Evolutionary conservation across 208 protist genomes (phyloP).

Genomic region (Leishmania guyanensis): DNA sequence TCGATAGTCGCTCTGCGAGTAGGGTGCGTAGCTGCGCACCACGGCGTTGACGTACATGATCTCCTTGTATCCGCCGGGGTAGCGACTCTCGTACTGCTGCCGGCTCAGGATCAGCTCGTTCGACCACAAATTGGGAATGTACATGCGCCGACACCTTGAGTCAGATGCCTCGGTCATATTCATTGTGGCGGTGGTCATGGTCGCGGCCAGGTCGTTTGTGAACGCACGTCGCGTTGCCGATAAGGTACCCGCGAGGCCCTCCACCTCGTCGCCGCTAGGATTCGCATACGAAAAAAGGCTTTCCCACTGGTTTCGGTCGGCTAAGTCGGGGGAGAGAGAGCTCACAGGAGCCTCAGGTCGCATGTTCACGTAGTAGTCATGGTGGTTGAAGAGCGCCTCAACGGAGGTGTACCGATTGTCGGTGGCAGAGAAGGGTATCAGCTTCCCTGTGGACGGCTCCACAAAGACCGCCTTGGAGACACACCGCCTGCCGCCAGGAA

Average conservation of each 20-base stretch:
- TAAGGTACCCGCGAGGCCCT: constrained; percentile 12
- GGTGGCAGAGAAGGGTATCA: constrained; percentile 37
- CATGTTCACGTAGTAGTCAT: constrained; percentile 92
- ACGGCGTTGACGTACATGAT: constrained; percentile 78
- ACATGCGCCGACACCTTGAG: constrained; percentile 18
- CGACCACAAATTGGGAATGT: constrained; percentile 75
- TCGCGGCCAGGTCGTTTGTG: constrained; percentile 13
- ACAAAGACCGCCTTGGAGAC: constrained; percentile 75
- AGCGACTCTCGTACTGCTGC: constrained; percentile 82
- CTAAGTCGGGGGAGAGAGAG: constrained; percentile 60
- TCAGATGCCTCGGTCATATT: constrained; percentile 21
- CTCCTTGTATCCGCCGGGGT: constrained; percentile 69
- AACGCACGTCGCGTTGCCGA: constrained; percentile 26
- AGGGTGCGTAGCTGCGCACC: constrained; percentile 70
- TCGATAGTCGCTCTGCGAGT: constrained; percentile 77
- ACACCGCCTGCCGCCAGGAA: constrained; percentile 65
- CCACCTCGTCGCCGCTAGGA: constrained; percentile 28
- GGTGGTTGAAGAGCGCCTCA: constrained; percentile 89
- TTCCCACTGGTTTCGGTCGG: constrained; percentile 80
- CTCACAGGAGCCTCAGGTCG: constrained; percentile 53
- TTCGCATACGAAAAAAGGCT: constrained; percentile 49
- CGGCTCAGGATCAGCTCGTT: constrained; percentile 64
- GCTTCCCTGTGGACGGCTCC: constrained; percentile 85
- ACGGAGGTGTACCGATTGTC: constrained; percentile 79
- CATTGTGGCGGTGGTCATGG: constrained; percentile 12